Percentiles rank a stretch among this genome's conserved stretches.
Evolutionary conservation across 2,329 filamentous ascomycete species (phyloP).

Genomic region (Pestalotiopsis fici): DNA sequence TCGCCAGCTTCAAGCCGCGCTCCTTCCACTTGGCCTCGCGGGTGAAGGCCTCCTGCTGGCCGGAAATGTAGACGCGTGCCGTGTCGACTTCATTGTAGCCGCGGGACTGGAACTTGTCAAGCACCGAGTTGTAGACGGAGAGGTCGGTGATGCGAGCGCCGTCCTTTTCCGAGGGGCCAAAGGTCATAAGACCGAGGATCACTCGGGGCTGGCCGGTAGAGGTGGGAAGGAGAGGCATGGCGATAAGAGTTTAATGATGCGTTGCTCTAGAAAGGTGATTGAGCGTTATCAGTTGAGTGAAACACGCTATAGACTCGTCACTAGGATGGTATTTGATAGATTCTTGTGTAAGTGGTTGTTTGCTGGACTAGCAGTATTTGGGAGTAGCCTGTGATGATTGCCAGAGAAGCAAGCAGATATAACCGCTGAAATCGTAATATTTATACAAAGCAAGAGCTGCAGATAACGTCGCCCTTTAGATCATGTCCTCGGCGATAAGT

Average conservation of each 20-base stretch:
- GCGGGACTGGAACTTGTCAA: conserved; percentile 75
- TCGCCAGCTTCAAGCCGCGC: conserved; percentile 75
- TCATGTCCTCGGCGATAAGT: not conserved
- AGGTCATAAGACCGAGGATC: conserved; percentile 87
- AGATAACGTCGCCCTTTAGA: not conserved
- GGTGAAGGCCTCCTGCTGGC: conserved; percentile 79
- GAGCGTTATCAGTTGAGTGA: not conserved
- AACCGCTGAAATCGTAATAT: not conserved
- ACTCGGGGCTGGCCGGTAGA: conserved; percentile 60
- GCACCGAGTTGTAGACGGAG: conserved; percentile 67
- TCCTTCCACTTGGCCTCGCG: conserved; percentile 76
- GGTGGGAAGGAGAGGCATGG: conserved; percentile 46
- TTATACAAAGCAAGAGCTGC: not conserved
- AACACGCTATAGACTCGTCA: not conserved
- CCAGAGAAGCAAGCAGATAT: not conserved
- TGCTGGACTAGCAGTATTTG: not conserved
- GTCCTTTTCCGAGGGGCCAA: conserved; percentile 66
- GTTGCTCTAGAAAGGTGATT: not conserved
- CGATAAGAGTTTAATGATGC: not conserved
- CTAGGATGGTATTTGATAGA: not conserved
- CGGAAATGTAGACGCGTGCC: conserved; percentile 71
- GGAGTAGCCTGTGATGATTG: not conserved
- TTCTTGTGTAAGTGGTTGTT: not conserved
- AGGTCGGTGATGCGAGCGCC: conserved; percentile 63
- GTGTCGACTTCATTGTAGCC: conserved; percentile 89